phyloP scores from a whole-genome alignment of 2,329 filamentous ascomycete species.

The Xylaria sp. region DNA sequence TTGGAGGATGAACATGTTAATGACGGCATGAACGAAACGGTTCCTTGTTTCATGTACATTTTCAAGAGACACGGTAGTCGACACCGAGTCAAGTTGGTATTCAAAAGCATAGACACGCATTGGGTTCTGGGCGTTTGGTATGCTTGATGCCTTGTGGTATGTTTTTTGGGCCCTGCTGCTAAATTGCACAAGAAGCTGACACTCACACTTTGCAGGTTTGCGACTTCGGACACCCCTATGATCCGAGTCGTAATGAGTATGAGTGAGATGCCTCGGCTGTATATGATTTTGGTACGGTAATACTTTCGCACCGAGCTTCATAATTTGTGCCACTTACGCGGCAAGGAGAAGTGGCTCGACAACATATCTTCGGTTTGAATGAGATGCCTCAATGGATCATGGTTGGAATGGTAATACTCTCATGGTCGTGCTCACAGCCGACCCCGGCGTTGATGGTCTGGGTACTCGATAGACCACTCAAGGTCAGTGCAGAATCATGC shows the following conservation, averaged over 20 bases:
- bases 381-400: conserved; percentile 31
- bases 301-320: conserved; percentile 20
- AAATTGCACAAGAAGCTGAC: background rate
- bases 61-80: conserved; percentile 32
- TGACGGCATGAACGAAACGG: conserved; percentile 30
- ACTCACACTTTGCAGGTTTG: conserved; percentile 34
- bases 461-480: conserved; percentile 25
- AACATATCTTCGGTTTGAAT: conserved; percentile 26
- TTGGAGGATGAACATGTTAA: conserved; percentile 27
- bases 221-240: conserved; percentile 43
- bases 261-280: conserved; percentile 39
- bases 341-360: conserved; percentile 17
- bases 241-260: conserved; percentile 42
- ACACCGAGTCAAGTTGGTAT: conserved; percentile 36
- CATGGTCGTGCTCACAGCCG: conserved; percentile 38
- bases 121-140: conserved; percentile 37
- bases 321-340: conserved; percentile 16
- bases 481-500: conserved; percentile 23
- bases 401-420: conserved; percentile 35
- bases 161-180: background rate
- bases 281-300: conserved; percentile 29
- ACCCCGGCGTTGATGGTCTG: conserved; percentile 32
- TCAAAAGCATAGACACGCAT: conserved; percentile 39
- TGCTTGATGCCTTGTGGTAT: conserved; percentile 42
- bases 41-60: conserved; percentile 34